A percentile compares a stretch with the other conserved stretches of the same genome.
These are phyloP conservation scores for Lachancea waltii DNA, from an alignment of 805 yeast species.

Conservation along the genomic window DNA sequence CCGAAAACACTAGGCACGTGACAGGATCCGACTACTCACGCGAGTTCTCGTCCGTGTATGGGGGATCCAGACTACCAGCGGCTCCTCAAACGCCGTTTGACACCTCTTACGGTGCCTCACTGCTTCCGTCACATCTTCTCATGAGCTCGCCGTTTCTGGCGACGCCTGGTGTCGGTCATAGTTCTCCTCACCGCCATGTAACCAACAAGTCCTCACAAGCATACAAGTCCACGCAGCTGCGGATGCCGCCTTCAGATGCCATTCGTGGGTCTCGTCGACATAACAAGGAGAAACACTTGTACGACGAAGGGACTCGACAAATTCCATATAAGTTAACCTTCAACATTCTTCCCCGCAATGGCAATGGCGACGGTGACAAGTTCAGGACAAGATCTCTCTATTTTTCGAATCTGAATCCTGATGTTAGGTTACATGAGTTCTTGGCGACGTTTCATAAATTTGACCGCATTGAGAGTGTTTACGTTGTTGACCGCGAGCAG, in stretches of 20 bases:
- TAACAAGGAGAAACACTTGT: too few species aligned
- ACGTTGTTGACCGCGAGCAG: slow-evolving; percentile 29
- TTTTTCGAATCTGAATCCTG: slow-evolving; percentile 22
- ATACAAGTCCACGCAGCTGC: background rate
- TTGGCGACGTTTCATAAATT: slow-evolving; percentile 40
- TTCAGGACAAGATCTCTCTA: slow-evolving; percentile 29
- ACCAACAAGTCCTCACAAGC: background rate
- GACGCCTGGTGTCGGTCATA: slow-evolving; percentile 23
- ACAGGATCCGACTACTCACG: slow-evolving; percentile 2
- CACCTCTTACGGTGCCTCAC: slow-evolving; percentile 49
- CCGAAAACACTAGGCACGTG: background rate
- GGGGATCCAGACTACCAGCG: slow-evolving; percentile 16
- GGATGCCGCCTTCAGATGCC: slow-evolving; percentile 7
- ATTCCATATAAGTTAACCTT: slow-evolving; percentile 20
- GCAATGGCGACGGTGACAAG: slow-evolving; percentile 31
- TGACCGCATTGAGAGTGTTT: slow-evolving; percentile 60
- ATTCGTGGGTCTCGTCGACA: too few species aligned
- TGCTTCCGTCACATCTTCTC: slow-evolving; percentile 57
- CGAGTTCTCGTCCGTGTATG: slow-evolving; percentile 17
- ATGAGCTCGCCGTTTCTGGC: slow-evolving; percentile 53
- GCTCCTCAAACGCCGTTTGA: slow-evolving; percentile 54
- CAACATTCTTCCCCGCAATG: slow-evolving; percentile 11
- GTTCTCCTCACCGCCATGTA: background rate
- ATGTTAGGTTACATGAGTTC: slow-evolving; percentile 20
- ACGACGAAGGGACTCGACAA: slow-evolving; percentile 8